Conservation (phyloP, 441 rosid species). For the Aleurites moluccanus region DNA sequence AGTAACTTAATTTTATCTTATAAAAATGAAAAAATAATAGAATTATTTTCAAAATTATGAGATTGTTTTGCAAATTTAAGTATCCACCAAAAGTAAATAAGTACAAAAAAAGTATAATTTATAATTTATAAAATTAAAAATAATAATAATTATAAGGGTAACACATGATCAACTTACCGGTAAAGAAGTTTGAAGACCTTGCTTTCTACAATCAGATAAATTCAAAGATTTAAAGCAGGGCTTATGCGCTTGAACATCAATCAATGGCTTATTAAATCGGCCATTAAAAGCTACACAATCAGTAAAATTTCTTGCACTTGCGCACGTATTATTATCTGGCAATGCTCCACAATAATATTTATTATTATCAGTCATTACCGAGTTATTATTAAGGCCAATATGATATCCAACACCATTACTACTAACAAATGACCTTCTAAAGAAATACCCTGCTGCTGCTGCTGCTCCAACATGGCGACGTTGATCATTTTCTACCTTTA, state of each 20-base stretch:
- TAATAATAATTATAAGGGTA: background rate
- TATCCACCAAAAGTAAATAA: too few relatives aligned
- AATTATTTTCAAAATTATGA: too few relatives aligned
- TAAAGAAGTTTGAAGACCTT: slow-evolving; percentile 42
- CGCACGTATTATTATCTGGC: slow-evolving; percentile 21
- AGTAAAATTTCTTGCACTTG: slow-evolving; percentile 35
- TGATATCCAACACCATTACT: slow-evolving; percentile 29
- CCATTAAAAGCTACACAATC: slow-evolving; percentile 30
- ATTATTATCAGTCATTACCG: slow-evolving; percentile 38
- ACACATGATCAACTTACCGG: slow-evolving; percentile 31
- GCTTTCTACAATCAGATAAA: slow-evolving; percentile 54
- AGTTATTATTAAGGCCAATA: slow-evolving; percentile 25
- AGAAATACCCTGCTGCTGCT: background rate
- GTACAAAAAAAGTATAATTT: too few relatives aligned
- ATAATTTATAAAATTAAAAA: background rate
- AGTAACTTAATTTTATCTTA: too few relatives aligned
- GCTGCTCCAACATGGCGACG: slow-evolving; percentile 17
- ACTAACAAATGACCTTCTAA: slow-evolving; percentile 19
- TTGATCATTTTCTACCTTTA: slow-evolving; percentile 29
- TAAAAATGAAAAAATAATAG: too few relatives aligned
- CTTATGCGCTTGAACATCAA: slow-evolving; percentile 44
- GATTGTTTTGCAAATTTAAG: too few relatives aligned
- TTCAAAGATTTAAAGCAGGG: slow-evolving; percentile 46
- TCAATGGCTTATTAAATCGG: slow-evolving; percentile 45
- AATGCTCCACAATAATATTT: slow-evolving; percentile 29